Conservation (phyloP, 1,139 yeast species). For the Ogataea hybrid region DNA sequence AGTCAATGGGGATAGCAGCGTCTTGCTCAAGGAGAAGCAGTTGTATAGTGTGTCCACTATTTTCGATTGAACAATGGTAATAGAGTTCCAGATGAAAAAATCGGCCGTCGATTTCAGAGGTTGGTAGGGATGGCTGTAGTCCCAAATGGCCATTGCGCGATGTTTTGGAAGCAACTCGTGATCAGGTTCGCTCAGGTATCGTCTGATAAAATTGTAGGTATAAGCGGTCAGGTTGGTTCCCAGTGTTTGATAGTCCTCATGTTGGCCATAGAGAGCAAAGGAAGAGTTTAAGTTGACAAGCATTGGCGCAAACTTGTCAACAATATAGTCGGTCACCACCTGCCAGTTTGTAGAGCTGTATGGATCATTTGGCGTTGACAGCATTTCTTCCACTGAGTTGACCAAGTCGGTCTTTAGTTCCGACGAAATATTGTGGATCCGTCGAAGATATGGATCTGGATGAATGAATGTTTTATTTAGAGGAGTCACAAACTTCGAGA, state of each 20-base stretch:
- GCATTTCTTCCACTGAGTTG: constrained; percentile 32
- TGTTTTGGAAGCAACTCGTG: constrained; percentile 25
- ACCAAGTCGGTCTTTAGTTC: constrained; percentile 37
- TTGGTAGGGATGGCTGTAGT: constrained; percentile 43
- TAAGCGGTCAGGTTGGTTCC: constrained; percentile 37
- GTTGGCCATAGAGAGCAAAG: constrained; percentile 12
- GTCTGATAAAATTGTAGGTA: constrained; percentile 40
- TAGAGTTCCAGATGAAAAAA: constrained; percentile 45
- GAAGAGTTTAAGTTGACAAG: constrained; percentile 39
- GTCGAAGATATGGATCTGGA: constrained; percentile 46
- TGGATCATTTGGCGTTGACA: constrained; percentile 36
- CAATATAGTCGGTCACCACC: constrained; percentile 42
- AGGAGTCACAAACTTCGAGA: constrained; percentile 47
- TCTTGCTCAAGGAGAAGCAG: constrained; percentile 33
- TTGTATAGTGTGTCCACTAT: constrained; percentile 38
- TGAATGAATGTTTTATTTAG: constrained; percentile 44
- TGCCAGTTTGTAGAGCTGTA: constrained; percentile 51
- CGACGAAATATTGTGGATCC: constrained; percentile 39
- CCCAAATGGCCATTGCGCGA: constrained; percentile 36
- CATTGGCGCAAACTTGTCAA: constrained; percentile 48
- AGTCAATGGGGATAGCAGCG: constrained; percentile 22
- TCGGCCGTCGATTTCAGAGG: constrained; percentile 40
- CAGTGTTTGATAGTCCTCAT: constrained; percentile 14
- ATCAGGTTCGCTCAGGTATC: constrained; percentile 34
- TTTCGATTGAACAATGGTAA: constrained; percentile 36